Conservation (phyloP, 331 rosid genomes). For the Pyrus hybrid region DNA sequence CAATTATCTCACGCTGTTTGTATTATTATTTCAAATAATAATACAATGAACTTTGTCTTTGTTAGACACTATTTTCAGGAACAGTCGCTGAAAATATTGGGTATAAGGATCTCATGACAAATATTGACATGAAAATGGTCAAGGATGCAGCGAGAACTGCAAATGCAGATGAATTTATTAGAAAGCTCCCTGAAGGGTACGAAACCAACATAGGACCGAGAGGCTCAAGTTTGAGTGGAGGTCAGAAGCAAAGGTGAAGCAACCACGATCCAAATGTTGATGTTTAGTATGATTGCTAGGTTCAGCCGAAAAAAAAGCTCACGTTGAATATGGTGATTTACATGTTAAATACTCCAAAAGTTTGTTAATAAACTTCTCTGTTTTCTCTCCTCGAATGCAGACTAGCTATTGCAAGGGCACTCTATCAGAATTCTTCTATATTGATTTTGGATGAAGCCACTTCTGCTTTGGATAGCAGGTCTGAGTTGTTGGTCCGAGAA, state of each 20-base stretch:
- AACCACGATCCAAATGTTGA: constrained; percentile 6
- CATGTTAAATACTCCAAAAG: neutral
- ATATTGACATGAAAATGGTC: constrained; percentile 72
- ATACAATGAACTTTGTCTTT: too few species aligned
- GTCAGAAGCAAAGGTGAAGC: constrained; percentile 84
- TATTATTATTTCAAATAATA: neutral
- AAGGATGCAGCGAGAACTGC: constrained; percentile 59
- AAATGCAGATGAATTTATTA: constrained; percentile 76
- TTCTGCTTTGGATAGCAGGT: constrained; percentile 76
- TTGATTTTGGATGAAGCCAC: constrained; percentile 88
- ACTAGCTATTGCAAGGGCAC: constrained; percentile 64
- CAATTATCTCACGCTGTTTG: neutral
- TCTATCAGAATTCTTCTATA: constrained; percentile 67
- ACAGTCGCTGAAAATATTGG: constrained; percentile 91
- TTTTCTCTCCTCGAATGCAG: constrained; percentile 33
- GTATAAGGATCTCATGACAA: constrained; percentile 57
- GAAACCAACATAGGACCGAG: constrained; percentile 76
- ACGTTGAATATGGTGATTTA: too few species aligned
- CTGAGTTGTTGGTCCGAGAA: constrained; percentile 70
- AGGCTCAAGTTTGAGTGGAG: constrained; percentile 86
- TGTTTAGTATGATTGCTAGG: neutral
- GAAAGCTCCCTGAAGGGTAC: constrained; percentile 71
- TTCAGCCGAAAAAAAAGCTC: neutral
- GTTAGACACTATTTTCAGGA: constrained; percentile 68
- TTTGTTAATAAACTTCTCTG: neutral